These are phyloP conservation scores for Colletotrichum nymphaeae DNA, from an alignment of 2,329 filamentous ascomycete genomes.

Conservation along the genomic window DNA sequence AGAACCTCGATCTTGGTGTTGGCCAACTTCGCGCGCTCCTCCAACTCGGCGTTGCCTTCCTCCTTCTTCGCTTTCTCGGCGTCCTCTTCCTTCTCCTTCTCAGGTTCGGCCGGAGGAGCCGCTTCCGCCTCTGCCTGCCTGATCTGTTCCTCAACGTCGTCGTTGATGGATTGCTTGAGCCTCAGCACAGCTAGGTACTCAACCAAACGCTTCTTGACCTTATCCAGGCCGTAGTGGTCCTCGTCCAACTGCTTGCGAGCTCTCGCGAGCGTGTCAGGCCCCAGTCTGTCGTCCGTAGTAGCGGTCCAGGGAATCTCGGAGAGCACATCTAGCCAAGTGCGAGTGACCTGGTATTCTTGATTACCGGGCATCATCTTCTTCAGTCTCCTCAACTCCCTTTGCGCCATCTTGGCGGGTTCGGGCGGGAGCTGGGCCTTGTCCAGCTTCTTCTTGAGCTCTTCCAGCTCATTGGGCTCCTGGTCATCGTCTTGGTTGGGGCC, in stretches of 20 bases:
- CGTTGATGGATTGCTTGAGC: slow-evolving; percentile 91
- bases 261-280: slow-evolving; percentile 79
- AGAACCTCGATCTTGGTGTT: slow-evolving; percentile 79
- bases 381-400: slow-evolving; percentile 86
- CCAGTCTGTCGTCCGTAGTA: slow-evolving; percentile 86
- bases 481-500: slow-evolving; percentile 70
- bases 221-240: slow-evolving; percentile 95
- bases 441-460: slow-evolving; percentile 90
- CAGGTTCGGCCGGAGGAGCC: slow-evolving; percentile 39
- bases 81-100: slow-evolving; percentile 40
- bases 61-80: slow-evolving; percentile 47
- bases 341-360: slow-evolving; percentile 93
- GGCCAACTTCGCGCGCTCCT: slow-evolving; percentile 51
- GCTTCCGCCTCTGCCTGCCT: slow-evolving; percentile 71
- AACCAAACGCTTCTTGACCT: slow-evolving; percentile 94
- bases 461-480: slow-evolving; percentile 88
- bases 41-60: slow-evolving; percentile 34
- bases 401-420: slow-evolving; percentile 90
- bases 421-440: slow-evolving; percentile 83
- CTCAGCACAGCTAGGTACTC: slow-evolving; percentile 97
- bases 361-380: slow-evolving; percentile 97
- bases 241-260: slow-evolving; percentile 93
- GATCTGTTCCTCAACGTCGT: slow-evolving; percentile 84
- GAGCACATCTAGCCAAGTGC: slow-evolving; percentile 94
- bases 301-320: slow-evolving; percentile 94